Percentiles rank a stretch among this genome's conserved stretches.
These are phyloP conservation scores for Pythium guiyangense DNA, from an alignment of 352 stramenopile genomes.

Conservation along the genomic window DNA sequence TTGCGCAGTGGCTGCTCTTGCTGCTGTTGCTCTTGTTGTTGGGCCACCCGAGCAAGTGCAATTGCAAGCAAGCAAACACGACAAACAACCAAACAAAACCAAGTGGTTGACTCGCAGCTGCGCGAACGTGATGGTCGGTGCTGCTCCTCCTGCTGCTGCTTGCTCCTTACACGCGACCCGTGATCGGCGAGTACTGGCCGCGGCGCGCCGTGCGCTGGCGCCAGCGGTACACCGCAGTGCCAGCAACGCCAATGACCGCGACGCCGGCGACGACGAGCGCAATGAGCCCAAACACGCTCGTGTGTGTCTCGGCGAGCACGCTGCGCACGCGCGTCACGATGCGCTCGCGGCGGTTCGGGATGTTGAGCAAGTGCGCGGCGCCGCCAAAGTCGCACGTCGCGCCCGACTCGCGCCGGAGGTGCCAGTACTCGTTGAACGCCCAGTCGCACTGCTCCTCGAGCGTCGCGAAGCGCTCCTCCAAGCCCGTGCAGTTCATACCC, in stretches of 20 bases:
- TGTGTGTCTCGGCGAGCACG: conserved; percentile 1
- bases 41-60: no score
- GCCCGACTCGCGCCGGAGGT: conserved; percentile 49
- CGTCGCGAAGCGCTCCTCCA: conserved; percentile 39
- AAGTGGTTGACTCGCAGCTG: neutral
- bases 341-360: conserved; percentile 5
- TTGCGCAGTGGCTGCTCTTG: neutral
- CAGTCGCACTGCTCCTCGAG: conserved; percentile 63
- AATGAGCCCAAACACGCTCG: conserved; percentile 5
- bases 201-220: conserved; percentile 19
- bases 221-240: conserved; percentile 15
- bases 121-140: no score
- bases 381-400: conserved; percentile 75
- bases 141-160: no score
- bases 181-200: conserved; percentile 48
- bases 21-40: no score
- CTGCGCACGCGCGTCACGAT: neutral
- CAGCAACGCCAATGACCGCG: conserved; percentile 8
- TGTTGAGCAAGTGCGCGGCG: conserved; percentile 45
- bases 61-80: no score
- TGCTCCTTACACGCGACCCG: conserved; percentile 19
- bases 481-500: conserved; percentile 44
- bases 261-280: conserved; percentile 18
- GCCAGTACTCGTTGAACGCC: conserved; percentile 76
- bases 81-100: neutral